Conservation (phyloP, 2,329 filamentous ascomycete species). For the Seiridium unicorne region DNA sequence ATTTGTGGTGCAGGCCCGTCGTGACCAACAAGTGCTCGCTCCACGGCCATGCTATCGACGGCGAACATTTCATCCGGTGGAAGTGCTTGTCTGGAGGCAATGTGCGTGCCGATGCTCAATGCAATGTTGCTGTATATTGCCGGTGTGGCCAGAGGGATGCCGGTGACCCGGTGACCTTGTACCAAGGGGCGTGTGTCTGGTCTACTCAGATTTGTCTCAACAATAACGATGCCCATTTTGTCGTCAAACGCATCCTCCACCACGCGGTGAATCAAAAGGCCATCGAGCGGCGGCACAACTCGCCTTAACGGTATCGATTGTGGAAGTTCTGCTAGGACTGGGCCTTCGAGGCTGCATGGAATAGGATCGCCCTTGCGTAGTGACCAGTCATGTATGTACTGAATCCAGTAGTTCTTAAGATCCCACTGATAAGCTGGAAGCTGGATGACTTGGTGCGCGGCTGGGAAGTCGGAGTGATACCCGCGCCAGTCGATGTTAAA, state of each 20-base stretch:
- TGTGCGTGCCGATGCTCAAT: conserved; percentile 54
- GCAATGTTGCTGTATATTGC: conserved; percentile 61
- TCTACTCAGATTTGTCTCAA: conserved; percentile 54
- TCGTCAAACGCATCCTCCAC: conserved; percentile 33
- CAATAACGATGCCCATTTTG: conserved; percentile 46
- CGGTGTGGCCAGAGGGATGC: conserved; percentile 29
- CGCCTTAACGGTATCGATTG: conserved; percentile 13
- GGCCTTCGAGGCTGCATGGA: neutral
- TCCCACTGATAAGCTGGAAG: conserved; percentile 63
- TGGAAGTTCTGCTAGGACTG: neutral
- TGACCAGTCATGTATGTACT: conserved; percentile 55
- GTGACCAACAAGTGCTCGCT: conserved; percentile 12
- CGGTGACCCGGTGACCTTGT: conserved; percentile 31
- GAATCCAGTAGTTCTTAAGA: conserved; percentile 54
- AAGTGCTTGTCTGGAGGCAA: conserved; percentile 43
- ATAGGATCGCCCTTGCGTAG: conserved; percentile 56
- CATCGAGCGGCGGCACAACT: conserved; percentile 7
- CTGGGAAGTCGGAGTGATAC: conserved; percentile 55
- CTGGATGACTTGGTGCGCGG: conserved; percentile 48
- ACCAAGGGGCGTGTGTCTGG: conserved; percentile 54
- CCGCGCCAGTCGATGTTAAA: conserved; percentile 48
- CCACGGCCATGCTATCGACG: conserved; percentile 44
- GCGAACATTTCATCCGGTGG: conserved; percentile 39
- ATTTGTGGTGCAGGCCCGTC: too few relatives aligned
- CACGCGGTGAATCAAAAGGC: conserved; percentile 17